Conservation (phyloP, 2,329 filamentous ascomycete genomes). For the Xylaria sp. region DNA sequence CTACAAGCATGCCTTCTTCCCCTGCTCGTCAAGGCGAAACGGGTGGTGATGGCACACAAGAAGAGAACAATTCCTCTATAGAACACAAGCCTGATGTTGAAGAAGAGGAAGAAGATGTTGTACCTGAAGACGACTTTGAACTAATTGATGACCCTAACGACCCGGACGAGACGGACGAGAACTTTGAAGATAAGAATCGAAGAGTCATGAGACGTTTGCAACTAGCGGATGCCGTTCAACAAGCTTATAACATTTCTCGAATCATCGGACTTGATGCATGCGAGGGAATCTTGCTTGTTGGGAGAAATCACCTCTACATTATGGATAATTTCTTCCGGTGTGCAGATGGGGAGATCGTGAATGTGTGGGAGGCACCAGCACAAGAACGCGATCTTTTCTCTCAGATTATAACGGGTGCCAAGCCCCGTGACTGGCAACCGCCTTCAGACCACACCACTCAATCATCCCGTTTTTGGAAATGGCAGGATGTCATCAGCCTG, state of each 20-base stretch:
- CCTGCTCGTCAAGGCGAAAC: slow-evolving; percentile 40
- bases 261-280: slow-evolving; percentile 93
- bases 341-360: slow-evolving; percentile 94
- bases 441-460: slow-evolving; percentile 73
- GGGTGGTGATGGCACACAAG: slow-evolving; percentile 38
- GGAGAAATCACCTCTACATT: slow-evolving; percentile 91
- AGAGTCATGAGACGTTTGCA: slow-evolving; percentile 96
- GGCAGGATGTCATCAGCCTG: slow-evolving; percentile 93
- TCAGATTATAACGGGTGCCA: slow-evolving; percentile 85
- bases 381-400: slow-evolving; percentile 97
- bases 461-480: slow-evolving; percentile 90
- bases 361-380: slow-evolving; percentile 90
- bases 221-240: slow-evolving; percentile 89
- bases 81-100: slow-evolving; percentile 47
- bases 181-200: slow-evolving; percentile 96
- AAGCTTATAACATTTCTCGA: slow-evolving; percentile 93
- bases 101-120: slow-evolving; percentile 47
- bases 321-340: slow-evolving; percentile 97
- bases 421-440: slow-evolving; percentile 69
- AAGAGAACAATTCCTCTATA: slow-evolving; percentile 38
- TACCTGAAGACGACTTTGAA: slow-evolving; percentile 91
- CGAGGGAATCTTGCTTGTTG: slow-evolving; percentile 92
- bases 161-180: slow-evolving; percentile 76
- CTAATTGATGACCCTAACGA: slow-evolving; percentile 93
- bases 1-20: slow-evolving; percentile 39